phyloP scores from a whole-genome alignment of 129 eudicot genomes.

The Apium graveolens region DNA sequence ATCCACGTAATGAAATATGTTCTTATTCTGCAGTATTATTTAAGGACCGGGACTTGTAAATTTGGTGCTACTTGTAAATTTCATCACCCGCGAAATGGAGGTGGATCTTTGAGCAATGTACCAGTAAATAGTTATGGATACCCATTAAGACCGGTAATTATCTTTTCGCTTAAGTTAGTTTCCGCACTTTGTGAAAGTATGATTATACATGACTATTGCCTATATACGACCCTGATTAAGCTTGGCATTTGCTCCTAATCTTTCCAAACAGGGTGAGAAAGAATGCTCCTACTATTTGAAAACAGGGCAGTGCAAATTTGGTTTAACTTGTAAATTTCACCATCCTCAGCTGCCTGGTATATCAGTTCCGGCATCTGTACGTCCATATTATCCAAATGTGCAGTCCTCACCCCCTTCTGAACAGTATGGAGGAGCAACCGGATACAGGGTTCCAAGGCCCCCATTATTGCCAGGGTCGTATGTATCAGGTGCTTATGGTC shows the following conservation, averaged over 20 bases:
- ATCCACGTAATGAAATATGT: slow-evolving; percentile 10
- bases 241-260: slow-evolving; percentile 11
- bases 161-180: neutral
- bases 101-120: slow-evolving; percentile 76
- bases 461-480: slow-evolving; percentile 85
- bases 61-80: slow-evolving; percentile 93
- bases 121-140: slow-evolving; percentile 74
- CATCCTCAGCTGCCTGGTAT: slow-evolving; percentile 83
- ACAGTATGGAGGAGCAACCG: slow-evolving; percentile 44
- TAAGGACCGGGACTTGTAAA: slow-evolving; percentile 95
- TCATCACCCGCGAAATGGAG: slow-evolving; percentile 85
- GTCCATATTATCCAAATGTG: slow-evolving; percentile 87
- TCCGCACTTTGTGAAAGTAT: neutral
- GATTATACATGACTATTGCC: slow-evolving; percentile 3
- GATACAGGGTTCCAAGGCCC: slow-evolving; percentile 75
- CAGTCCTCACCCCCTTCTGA: slow-evolving; percentile 82
- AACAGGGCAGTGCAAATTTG: slow-evolving; percentile 99
- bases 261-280: slow-evolving; percentile 62
- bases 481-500: slow-evolving; percentile 76
- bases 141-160: slow-evolving; percentile 81
- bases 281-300: slow-evolving; percentile 99
- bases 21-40: slow-evolving; percentile 58
- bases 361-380: slow-evolving; percentile 66
- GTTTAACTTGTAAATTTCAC: slow-evolving; percentile 92
- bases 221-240: slow-evolving; percentile 8